Evolutionary conservation across 2,329 filamentous ascomycete species (phyloP).

Genomic region (Clonostachys solani): DNA sequence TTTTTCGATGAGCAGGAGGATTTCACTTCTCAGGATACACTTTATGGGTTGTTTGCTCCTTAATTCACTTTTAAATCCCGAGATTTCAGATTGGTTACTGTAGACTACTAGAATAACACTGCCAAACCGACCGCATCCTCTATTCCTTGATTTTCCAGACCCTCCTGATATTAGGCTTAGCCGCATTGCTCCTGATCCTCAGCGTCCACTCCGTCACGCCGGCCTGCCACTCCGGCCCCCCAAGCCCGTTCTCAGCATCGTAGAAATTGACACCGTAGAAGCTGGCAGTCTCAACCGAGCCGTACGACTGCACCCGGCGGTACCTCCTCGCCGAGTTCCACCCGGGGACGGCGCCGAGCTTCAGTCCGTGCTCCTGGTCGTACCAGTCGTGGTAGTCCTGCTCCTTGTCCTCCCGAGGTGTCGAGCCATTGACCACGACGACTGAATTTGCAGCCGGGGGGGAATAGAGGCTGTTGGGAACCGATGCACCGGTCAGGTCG

Average conservation of each 20-base stretch:
- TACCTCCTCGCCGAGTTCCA: conserved; percentile 8
- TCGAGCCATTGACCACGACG: conserved; percentile 6
- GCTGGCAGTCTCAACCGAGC: conserved; percentile 4
- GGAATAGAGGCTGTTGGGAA: not conserved
- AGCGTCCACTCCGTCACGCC: conserved; percentile 7
- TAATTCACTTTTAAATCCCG: too few species aligned
- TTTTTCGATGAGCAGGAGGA: not conserved
- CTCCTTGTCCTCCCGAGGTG: conserved; percentile 5
- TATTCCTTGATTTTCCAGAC: conserved; percentile 4
- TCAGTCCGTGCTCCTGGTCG: conserved; percentile 6
- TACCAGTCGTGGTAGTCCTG: conserved; percentile 9
- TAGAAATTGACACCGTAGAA: conserved; percentile 9
- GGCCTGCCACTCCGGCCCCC: conserved; percentile 8
- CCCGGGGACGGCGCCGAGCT: conserved; percentile 5
- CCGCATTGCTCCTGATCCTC: conserved; percentile 7
- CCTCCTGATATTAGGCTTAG: conserved; percentile 8
- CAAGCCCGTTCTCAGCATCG: conserved; percentile 7
- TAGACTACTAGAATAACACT: too few species aligned
- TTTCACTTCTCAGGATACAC: not conserved
- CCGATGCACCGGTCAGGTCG: too few species aligned
- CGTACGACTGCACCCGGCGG: conserved; percentile 3
- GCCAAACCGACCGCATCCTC: too few species aligned
- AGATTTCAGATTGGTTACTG: too few species aligned
- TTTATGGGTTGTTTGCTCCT: not conserved
- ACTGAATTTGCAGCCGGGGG: conserved; percentile 1